Base-by-base conservation (phyloP, 1,284 basidiomycete genomes). In the Sanghuangporus sanghuang region DNA sequence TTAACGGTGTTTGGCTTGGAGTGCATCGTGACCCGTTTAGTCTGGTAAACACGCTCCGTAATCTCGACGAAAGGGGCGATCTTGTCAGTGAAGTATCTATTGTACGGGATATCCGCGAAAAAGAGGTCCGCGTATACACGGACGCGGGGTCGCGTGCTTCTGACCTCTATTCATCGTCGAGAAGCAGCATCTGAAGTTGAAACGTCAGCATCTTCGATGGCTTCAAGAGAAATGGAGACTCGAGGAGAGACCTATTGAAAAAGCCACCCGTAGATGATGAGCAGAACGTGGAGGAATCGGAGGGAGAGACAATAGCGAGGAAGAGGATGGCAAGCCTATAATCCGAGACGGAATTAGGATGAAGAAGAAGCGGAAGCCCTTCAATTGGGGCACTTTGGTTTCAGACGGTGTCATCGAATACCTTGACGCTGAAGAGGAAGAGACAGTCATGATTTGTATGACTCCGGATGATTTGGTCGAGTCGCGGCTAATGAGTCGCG, bases 371-470 rank as follows among this genome's bases (percentile, higher is more conserved):
- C 38, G 42, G 27, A 62, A 65, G 46, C 64, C 84, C 23, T 93
- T 87, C 75, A 89, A 89, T 66, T 99, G 95, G 94, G 86, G 91
- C 61, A 83, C 92, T 39, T 76, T 99, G 64, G 80, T 99, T 62
- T 90, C 92, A 69, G 85, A 85, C 44, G 97, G 96, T 66, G 86
- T 98, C 58, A 86, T 99, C 68, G 97, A 99, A 76, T 82, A 97
- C 63, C 78, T 99, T 71, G 97, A 99, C 75, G 96, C 97, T 0
- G 96, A 99, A 74, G 97, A 99, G 76, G 96, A 99, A 77, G 97
- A 99, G 77, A 98, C 96, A 1, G 95, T 97, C 62, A 95, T 99
- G 90, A 99, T 99, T 69, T 95, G 93, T 68, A 99, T 99, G 97
- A 95, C 93, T 2, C 89, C 93, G 1, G 94, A 98, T 71, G 97